Evolutionary conservation across 2,329 filamentous ascomycete genomes (phyloP).

Genomic region (Colletotrichum trifolii): DNA sequence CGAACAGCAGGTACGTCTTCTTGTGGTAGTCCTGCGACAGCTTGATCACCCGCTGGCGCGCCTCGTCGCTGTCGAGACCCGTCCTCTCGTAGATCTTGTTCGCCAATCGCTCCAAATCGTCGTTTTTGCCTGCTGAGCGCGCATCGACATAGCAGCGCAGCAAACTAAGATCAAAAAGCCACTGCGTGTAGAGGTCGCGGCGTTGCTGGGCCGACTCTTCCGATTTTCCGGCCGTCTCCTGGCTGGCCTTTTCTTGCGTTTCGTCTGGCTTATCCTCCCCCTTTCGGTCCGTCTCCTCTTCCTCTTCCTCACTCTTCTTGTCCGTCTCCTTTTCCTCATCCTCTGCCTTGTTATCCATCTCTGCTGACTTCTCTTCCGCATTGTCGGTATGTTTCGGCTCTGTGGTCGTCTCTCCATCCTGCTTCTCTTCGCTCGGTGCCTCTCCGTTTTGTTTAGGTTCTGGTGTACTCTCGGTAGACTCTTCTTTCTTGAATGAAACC

Average conservation of each 20-base stretch:
- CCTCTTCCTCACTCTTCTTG: constrained; percentile 15
- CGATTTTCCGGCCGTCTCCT: constrained; percentile 29
- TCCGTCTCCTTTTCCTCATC: constrained; percentile 27
- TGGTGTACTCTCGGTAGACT: too few species aligned
- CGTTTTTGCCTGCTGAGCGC: constrained; percentile 38
- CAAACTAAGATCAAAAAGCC: constrained; percentile 69
- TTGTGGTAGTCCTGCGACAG: constrained; percentile 83
- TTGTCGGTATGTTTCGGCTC: background rate
- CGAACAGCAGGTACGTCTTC: constrained; percentile 84
- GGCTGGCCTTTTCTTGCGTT: constrained; percentile 2
- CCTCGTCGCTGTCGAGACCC: constrained; percentile 59
- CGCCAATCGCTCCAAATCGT: constrained; percentile 56
- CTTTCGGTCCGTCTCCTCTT: constrained; percentile 14
- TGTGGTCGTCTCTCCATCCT: constrained; percentile 15
- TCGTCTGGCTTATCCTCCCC: background rate
- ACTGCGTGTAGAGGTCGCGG: constrained; percentile 66
- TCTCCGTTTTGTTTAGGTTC: background rate
- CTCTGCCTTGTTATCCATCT: constrained; percentile 23
- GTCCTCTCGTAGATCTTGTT: constrained; percentile 56
- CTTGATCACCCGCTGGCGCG: constrained; percentile 67
- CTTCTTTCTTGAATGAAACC: too few species aligned
- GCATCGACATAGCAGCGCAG: constrained; percentile 59
- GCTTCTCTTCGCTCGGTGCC: constrained; percentile 36
- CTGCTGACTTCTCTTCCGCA: constrained; percentile 31
- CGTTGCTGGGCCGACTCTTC: constrained; percentile 42